Evolutionary conservation across 2,329 filamentous ascomycete genomes (phyloP).

Genomic region (Lojkania enalia): DNA sequence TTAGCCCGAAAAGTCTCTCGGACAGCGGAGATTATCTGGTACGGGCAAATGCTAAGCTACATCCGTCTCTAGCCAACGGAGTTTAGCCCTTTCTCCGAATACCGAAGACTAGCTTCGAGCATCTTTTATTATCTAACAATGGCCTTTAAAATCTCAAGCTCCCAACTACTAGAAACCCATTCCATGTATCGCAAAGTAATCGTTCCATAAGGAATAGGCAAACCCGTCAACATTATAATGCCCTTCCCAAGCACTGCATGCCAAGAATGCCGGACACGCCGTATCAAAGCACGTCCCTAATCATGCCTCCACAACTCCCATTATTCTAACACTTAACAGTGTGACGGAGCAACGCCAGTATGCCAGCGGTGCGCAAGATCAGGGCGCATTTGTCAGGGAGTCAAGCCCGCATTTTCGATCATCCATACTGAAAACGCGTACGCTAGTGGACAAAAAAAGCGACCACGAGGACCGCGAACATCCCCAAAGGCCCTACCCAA

Average conservation of each 20-base stretch:
- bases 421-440: constrained; percentile 34
- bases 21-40: too few relatives aligned
- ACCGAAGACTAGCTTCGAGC: too few relatives aligned
- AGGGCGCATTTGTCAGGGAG: constrained; percentile 23
- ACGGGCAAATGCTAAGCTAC: too few relatives aligned
- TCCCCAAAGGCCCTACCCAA: constrained; percentile 13
- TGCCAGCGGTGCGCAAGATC: constrained; percentile 11
- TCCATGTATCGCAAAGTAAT: too few relatives aligned
- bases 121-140: too few relatives aligned
- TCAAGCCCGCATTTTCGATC: constrained; percentile 11
- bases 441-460: constrained; percentile 34
- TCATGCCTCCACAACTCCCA: constrained; percentile 14
- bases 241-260: constrained; percentile 22
- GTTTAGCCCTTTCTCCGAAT: too few relatives aligned
- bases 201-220: too few relatives aligned
- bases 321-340: neutral
- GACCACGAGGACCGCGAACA: constrained; percentile 36
- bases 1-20: too few relatives aligned
- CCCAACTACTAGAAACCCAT: too few relatives aligned
- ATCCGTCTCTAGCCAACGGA: too few relatives aligned
- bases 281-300: constrained; percentile 30
- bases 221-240: too few relatives aligned
- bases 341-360: neutral
- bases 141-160: too few relatives aligned
- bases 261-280: constrained; percentile 30